These are phyloP conservation scores for Aspergillus sp. DNA, from an alignment of 2,329 filamentous ascomycete genomes.

Conservation along the genomic window DNA sequence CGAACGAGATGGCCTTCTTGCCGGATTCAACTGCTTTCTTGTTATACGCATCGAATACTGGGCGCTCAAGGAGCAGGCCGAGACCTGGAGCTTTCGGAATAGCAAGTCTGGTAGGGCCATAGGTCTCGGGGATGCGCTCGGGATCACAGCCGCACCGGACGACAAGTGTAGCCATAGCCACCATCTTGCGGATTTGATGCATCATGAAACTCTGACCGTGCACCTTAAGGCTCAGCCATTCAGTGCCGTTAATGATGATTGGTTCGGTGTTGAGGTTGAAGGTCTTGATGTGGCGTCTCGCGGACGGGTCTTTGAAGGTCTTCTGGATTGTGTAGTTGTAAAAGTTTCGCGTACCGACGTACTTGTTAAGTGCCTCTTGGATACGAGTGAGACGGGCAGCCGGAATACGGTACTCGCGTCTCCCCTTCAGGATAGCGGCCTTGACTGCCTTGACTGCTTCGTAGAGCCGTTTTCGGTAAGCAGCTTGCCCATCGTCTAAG, in stretches of 20 bases:
- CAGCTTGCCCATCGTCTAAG: constrained; percentile 19
- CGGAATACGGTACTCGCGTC: constrained; percentile 82
- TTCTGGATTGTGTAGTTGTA: constrained; percentile 99
- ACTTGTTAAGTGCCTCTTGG: constrained; percentile 73
- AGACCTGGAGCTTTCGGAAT: constrained; percentile 94
- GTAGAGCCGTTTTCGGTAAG: constrained; percentile 58
- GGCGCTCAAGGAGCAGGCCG: constrained; percentile 84
- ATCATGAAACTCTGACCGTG: constrained; percentile 99
- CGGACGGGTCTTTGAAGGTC: constrained; percentile 75
- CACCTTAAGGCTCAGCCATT: constrained; percentile 95
- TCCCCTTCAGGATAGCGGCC: constrained; percentile 78
- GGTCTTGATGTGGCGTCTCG: constrained; percentile 89
- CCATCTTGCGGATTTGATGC: constrained; percentile 99
- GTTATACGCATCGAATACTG: constrained; percentile 92
- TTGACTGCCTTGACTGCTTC: constrained; percentile 75
- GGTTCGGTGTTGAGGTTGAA: constrained; percentile 78
- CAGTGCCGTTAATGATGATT: constrained; percentile 84
- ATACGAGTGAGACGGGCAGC: constrained; percentile 72
- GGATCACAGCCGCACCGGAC: constrained; percentile 81
- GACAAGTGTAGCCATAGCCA: constrained; percentile 84
- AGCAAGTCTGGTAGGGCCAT: constrained; percentile 72
- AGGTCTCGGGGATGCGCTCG: constrained; percentile 73
- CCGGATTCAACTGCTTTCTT: constrained; percentile 62
- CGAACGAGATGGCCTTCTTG: constrained; percentile 75
- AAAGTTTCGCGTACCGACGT: constrained; percentile 85